These are phyloP conservation scores for Venturia carpophila DNA, from an alignment of 2,329 filamentous ascomycete species.

Conservation along the genomic window DNA sequence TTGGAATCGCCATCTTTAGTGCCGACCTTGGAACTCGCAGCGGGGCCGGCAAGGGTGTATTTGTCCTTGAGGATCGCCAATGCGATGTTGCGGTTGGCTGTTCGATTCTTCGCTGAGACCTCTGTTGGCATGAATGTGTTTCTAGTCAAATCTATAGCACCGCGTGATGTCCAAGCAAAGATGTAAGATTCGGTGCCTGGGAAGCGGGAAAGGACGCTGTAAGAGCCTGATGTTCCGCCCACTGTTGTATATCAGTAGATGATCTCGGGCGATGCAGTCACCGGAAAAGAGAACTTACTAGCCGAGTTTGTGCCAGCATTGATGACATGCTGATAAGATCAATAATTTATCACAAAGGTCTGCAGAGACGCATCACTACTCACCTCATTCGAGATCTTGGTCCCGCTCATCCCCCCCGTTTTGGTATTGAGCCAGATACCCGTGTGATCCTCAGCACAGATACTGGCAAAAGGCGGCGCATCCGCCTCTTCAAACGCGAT, in stretches of 20 bases:
- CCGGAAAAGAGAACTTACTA: background rate
- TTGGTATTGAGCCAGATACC: constrained; percentile 58
- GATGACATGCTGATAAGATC: constrained; percentile 38
- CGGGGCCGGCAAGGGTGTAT: constrained; percentile 45
- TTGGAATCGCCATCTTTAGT: constrained; percentile 48
- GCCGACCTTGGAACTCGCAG: constrained; percentile 49
- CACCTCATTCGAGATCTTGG: constrained; percentile 53
- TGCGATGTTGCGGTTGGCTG: constrained; percentile 52
- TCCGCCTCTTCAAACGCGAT: constrained; percentile 56
- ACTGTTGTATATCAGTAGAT: constrained; percentile 38
- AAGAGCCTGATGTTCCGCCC: constrained; percentile 57
- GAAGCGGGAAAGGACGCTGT: constrained; percentile 50
- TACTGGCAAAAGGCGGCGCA: constrained; percentile 48
- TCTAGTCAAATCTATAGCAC: constrained; percentile 45
- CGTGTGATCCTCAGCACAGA: constrained; percentile 56
- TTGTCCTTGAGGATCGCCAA: constrained; percentile 52
- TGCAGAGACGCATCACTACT: background rate
- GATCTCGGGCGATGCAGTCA: too few relatives aligned
- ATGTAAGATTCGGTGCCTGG: constrained; percentile 46
- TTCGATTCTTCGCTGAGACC: constrained; percentile 46
- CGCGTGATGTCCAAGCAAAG: constrained; percentile 56
- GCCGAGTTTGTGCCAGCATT: constrained; percentile 46
- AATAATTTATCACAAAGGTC: background rate
- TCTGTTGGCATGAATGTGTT: constrained; percentile 53
- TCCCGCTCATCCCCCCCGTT: constrained; percentile 49